These are phyloP conservation scores for Clitoria ternatea DNA, from an alignment of 306 rosid genomes.

Conservation along the genomic window DNA sequence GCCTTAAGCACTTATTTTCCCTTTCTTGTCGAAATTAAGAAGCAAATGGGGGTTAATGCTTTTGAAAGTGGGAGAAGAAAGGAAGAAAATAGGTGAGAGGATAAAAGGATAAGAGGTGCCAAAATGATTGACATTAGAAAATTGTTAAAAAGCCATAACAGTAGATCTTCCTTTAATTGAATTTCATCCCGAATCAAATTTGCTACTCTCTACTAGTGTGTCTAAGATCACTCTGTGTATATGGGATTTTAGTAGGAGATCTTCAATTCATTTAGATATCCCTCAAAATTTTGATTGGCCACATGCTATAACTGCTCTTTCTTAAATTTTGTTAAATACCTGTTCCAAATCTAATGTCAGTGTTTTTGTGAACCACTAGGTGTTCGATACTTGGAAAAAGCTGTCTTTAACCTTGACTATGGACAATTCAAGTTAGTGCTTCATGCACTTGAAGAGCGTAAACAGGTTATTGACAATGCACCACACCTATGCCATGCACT, in stretches of 20 bases:
- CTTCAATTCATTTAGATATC: neutral
- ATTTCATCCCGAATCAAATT: neutral
- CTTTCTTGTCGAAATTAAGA: conserved; percentile 12
- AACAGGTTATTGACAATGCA: conserved; percentile 88
- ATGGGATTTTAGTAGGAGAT: neutral
- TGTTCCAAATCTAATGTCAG: conserved; percentile 14
- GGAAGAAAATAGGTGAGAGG: neutral
- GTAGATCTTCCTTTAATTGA: neutral
- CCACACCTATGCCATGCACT: conserved; percentile 97
- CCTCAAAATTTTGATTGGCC: neutral
- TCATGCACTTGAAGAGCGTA: conserved; percentile 97
- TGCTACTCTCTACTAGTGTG: neutral
- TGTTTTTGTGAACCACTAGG: conserved; percentile 46
- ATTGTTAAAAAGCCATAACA: neutral
- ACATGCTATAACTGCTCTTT: neutral
- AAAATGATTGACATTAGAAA: neutral
- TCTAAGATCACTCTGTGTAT: neutral
- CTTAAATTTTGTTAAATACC: neutral
- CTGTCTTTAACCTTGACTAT: conserved; percentile 86
- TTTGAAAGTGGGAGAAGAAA: neutral
- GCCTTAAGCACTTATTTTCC: neutral
- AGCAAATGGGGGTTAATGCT: neutral
- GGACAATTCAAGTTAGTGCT: conserved; percentile 95
- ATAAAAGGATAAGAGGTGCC: neutral
- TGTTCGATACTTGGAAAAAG: conserved; percentile 97